Percentiles rank a stretch among this genome's conserved stretches.
Evolutionary conservation across 75 land plant species (phyloP).

Genomic region (Cunninghamia lanceolata): DNA sequence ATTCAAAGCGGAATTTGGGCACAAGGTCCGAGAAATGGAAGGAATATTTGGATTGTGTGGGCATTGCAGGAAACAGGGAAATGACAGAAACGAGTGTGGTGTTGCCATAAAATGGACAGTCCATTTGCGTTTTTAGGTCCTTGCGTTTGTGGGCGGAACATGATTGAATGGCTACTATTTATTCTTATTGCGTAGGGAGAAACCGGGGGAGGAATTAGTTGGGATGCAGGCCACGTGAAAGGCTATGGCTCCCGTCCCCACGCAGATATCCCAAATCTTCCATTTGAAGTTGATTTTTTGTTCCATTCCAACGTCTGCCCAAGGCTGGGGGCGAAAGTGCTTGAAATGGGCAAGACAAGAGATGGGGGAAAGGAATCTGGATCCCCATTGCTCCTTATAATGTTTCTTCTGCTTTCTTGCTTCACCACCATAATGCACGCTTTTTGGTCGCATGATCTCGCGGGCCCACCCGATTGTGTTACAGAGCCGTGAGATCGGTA

Average conservation of each 20-base stretch:
- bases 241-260: constrained; percentile 7
- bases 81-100: not conserved
- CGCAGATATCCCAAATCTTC: constrained; percentile 14
- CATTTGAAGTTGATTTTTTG: not conserved
- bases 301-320: not conserved
- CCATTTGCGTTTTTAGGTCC: not conserved
- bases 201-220: not conserved
- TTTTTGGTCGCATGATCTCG: not conserved
- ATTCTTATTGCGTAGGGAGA: not conserved
- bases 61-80: not conserved
- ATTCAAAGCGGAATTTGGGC: not conserved
- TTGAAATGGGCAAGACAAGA: not conserved
- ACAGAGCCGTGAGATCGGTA: not conserved
- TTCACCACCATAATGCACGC: not conserved
- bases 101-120: not conserved
- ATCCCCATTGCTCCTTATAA: not conserved
- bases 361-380: not conserved
- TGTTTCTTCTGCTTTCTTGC: not conserved
- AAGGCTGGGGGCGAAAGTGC: not conserved
- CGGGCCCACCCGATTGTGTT: not conserved
- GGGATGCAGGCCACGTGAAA: constrained; percentile 8
- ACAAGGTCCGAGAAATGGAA: not conserved
- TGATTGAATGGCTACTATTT: not conserved
- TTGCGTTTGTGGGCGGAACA: not conserved
- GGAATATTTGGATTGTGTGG: not conserved